Evolutionary conservation across 257 asterid species (phyloP).

Genomic region (Nicotiana tomentosiformis): DNA sequence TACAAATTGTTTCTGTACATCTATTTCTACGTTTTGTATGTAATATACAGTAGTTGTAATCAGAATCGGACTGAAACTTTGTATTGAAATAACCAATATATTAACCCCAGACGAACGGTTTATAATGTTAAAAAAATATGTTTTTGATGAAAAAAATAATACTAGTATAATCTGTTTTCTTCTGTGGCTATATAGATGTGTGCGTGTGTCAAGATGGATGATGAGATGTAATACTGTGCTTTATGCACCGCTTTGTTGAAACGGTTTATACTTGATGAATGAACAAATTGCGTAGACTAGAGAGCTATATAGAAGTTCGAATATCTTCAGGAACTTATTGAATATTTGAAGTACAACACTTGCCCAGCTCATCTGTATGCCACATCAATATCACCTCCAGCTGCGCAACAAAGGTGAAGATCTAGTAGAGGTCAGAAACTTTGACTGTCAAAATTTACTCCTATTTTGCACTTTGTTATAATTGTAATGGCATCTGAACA

Average conservation of each 20-base stretch:
- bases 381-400: constrained; percentile 90
- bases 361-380: constrained; percentile 97
- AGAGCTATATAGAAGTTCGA: no score
- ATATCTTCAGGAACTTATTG: constrained; percentile 63
- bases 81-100: background rate
- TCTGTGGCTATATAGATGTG: no score
- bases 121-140: background rate
- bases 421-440: constrained; percentile 69
- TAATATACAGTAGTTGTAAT: background rate
- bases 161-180: no score
- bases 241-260: background rate
- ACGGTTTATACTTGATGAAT: background rate
- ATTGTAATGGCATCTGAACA: background rate
- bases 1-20: background rate
- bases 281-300: no score
- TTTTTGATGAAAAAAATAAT: background rate
- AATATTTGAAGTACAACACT: constrained; percentile 62
- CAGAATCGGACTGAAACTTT: background rate
- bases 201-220: background rate
- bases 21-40: background rate
- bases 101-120: background rate
- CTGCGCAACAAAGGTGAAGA: constrained; percentile 97
- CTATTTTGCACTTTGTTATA: background rate
- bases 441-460: background rate
- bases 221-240: background rate